phyloP scores from a whole-genome alignment of 2,329 filamentous ascomycete genomes.

The Cryoendolithus antarcticus region DNA sequence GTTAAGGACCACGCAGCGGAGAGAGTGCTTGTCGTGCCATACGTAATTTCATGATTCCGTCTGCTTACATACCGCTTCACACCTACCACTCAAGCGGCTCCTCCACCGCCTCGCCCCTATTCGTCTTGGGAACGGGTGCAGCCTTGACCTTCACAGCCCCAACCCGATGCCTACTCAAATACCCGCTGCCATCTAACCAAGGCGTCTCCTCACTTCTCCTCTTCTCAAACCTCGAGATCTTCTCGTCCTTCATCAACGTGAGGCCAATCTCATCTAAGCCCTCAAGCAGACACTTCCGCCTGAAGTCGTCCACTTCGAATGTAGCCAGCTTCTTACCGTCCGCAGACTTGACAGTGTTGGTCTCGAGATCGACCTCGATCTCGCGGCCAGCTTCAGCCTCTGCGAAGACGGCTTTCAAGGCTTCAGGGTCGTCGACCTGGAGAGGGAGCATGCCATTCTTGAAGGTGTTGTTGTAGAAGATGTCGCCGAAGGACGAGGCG shows the following conservation, averaged over 20 bases:
- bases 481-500: conserved; percentile 76
- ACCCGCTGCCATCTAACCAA: conserved; percentile 81
- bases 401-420: conserved; percentile 57
- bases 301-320: conserved; percentile 86
- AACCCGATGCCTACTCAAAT: conserved; percentile 48
- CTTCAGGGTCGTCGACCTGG: conserved; percentile 52
- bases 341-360: conserved; percentile 68
- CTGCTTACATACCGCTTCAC: not conserved
- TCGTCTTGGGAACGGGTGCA: conserved; percentile 71
- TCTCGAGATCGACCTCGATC: conserved; percentile 77
- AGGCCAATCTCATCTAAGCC: conserved; percentile 92
- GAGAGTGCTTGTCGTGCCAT: too few species aligned
- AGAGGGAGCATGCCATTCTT: conserved; percentile 99
- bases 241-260: conserved; percentile 82
- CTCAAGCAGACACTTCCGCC: conserved; percentile 87
- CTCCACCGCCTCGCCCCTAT: conserved; percentile 68
- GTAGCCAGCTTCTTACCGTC: conserved; percentile 59
- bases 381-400: conserved; percentile 72
- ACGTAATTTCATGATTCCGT: too few species aligned
- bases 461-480: conserved; percentile 99
- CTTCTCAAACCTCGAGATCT: conserved; percentile 73
- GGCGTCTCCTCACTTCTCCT: conserved; percentile 67
- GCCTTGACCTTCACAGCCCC: conserved; percentile 52
- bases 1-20: too few species aligned
- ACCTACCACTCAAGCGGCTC: conserved; percentile 81